These are phyloP conservation scores for Citrullus amarus DNA, from an alignment of 306 rosid genomes.

Conservation along the genomic window DNA sequence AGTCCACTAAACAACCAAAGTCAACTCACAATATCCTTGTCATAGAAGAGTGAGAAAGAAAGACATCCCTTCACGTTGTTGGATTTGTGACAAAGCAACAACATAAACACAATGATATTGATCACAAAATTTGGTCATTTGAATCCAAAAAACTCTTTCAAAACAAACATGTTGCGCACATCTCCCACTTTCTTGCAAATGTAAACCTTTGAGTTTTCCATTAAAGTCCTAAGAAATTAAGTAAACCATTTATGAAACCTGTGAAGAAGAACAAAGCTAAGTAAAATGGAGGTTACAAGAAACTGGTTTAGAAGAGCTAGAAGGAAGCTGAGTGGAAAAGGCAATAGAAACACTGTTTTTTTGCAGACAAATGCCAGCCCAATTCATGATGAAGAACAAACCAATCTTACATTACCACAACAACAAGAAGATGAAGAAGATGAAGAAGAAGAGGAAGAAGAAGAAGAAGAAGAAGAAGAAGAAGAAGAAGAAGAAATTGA, in stretches of 20 bases:
- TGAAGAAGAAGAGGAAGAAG: constrained; percentile 9
- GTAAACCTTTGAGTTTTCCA: background rate
- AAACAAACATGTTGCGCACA: background rate
- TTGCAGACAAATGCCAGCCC: constrained; percentile 19
- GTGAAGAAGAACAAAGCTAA: background rate
- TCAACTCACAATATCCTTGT: background rate
- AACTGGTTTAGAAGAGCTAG: constrained; percentile 41
- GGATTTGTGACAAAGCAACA: background rate
- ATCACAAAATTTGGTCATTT: background rate
- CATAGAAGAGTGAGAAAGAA: background rate
- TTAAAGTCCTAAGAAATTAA: background rate
- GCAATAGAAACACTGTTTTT: constrained; percentile 21
- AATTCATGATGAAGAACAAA: constrained; percentile 2
- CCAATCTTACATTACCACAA: constrained; percentile 9
- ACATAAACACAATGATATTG: background rate
- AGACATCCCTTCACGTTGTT: constrained; percentile 1
- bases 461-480: constrained; percentile 6
- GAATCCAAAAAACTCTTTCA: background rate
- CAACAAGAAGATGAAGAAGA: constrained; percentile 11
- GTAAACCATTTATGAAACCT: background rate
- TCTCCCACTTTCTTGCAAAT: background rate
- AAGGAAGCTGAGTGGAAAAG: constrained; percentile 26
- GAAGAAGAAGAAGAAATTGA: constrained; percentile 6
- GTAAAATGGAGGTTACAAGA: constrained; percentile 24
- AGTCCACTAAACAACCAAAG: background rate